Evolutionary conservation across 2,329 filamentous ascomycete genomes (phyloP).

Genomic region (Beauveria varroae): DNA sequence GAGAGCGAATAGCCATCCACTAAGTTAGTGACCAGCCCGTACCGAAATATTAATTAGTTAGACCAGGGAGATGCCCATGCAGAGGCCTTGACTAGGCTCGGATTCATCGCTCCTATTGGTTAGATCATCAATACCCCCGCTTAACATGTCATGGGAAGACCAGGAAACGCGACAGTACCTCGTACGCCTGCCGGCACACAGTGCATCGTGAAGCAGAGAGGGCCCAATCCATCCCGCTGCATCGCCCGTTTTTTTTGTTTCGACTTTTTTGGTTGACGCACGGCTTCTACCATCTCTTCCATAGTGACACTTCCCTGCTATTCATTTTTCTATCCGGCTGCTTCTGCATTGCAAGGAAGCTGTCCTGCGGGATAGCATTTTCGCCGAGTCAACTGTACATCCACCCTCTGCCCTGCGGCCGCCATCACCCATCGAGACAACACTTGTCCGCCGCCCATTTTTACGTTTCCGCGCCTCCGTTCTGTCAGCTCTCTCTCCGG

Average conservation of each 20-base stretch:
- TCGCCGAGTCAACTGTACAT: background rate
- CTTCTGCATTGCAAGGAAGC: background rate
- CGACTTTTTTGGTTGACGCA: background rate
- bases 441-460: background rate
- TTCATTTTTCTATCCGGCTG: background rate
- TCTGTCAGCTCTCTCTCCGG: background rate
- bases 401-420: background rate
- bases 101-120: conserved; percentile 24
- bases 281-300: background rate
- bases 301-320: background rate
- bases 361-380: background rate
- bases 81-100: conserved; percentile 4
- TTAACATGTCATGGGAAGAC: conserved; percentile 30
- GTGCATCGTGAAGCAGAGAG: conserved; percentile 1
- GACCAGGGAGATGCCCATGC: background rate
- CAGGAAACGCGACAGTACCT: conserved; percentile 18
- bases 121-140: conserved; percentile 22
- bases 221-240: background rate
- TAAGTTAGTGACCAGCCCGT: too few species aligned
- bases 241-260: conserved; percentile 8
- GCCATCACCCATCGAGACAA: background rate
- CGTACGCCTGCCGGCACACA: too few species aligned
- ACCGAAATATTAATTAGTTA: too few species aligned
- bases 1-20: too few species aligned
- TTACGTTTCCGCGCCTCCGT: background rate